These are phyloP conservation scores for Pachysolen tannophilus DNA, from an alignment of 805 yeast species.

Conservation along the genomic window DNA sequence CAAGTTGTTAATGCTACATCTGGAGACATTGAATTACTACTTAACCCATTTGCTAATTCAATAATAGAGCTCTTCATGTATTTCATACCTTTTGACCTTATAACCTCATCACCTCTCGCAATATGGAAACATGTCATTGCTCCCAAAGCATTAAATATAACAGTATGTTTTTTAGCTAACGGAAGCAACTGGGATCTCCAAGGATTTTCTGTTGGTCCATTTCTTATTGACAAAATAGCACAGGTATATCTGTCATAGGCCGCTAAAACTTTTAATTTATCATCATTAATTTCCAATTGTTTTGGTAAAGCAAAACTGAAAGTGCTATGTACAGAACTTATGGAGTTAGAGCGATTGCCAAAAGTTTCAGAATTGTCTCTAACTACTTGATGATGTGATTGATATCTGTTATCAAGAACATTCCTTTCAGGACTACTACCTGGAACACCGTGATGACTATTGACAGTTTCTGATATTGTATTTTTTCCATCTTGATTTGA, in stretches of 20 bases:
- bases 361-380: too few relatives aligned
- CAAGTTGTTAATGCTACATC: constrained; percentile 64
- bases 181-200: constrained; percentile 57
- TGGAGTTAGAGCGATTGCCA: too few relatives aligned
- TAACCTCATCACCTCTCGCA: constrained; percentile 33
- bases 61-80: constrained; percentile 56
- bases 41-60: constrained; percentile 51
- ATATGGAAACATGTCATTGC: constrained; percentile 62
- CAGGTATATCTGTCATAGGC: constrained; percentile 40
- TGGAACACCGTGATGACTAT: too few relatives aligned
- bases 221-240: constrained; percentile 52
- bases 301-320: constrained; percentile 11
- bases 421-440: too few relatives aligned
- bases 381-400: too few relatives aligned
- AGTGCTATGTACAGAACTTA: constrained; percentile 11
- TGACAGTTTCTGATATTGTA: too few relatives aligned
- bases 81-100: constrained; percentile 41
- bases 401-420: too few relatives aligned
- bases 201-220: constrained; percentile 60
- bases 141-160: constrained; percentile 53
- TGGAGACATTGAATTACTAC: constrained; percentile 38
- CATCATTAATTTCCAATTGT: constrained; percentile 20
- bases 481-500: constrained; percentile 1
- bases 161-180: constrained; percentile 44
- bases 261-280: constrained; percentile 19